Conservation (phyloP, 306 rosid genomes). For the Sophora flavescens region DNA sequence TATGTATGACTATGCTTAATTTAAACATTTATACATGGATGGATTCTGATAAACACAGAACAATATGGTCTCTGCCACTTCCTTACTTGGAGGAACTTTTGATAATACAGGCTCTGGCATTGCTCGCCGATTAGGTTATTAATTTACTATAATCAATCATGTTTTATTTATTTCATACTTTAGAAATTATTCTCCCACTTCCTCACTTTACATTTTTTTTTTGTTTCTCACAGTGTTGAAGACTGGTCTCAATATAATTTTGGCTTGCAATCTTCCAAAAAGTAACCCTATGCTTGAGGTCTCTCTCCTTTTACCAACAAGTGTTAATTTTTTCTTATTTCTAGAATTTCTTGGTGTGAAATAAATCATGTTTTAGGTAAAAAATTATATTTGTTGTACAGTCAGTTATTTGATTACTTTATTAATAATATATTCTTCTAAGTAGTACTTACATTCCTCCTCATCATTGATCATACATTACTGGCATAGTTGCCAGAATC, state of each 20-base stretch:
- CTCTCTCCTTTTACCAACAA: neutral
- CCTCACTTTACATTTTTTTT: conserved; percentile 13
- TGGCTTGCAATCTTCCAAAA: conserved; percentile 90
- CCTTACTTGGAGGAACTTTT: conserved; percentile 85
- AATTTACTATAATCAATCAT: neutral
- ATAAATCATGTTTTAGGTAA: neutral
- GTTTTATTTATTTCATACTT: neutral
- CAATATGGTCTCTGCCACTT: conserved; percentile 69
- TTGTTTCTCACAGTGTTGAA: conserved; percentile 67
- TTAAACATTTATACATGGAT: neutral
- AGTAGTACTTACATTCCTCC: neutral
- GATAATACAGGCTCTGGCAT: conserved; percentile 90
- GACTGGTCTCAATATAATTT: conserved; percentile 78
- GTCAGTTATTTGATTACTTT: conserved; percentile 4
- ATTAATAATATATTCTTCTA: neutral
- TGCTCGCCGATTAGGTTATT: conserved; percentile 82
- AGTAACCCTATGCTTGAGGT: conserved; percentile 86
- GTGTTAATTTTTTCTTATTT: conserved; percentile 9
- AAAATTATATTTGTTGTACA: conserved; percentile 9
- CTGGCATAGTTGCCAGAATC: neutral
- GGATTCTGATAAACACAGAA: conserved; percentile 48
- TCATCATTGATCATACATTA: neutral
- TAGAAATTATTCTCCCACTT: neutral
- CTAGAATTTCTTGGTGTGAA: neutral
- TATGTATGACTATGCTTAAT: neutral